Evolutionary conservation across 192 early-diverging fungal species (phyloP), one percentile per base, ranked within the genome.

Genomic region (Funneliformis mosseae): DNA sequence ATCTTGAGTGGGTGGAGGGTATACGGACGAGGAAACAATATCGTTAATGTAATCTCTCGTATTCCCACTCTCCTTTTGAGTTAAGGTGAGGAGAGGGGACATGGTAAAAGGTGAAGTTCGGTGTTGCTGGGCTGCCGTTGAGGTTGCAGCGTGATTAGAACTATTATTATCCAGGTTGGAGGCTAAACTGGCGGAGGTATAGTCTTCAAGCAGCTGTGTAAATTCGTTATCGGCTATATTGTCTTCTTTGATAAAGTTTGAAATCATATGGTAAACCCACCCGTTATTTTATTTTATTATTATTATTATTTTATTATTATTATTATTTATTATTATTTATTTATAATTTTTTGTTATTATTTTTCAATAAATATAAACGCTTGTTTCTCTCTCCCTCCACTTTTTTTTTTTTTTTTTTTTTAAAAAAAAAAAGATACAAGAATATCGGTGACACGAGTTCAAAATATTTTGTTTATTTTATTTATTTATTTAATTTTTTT

Each of bases 11-110:
- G 64, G 62, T 41, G 67, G 78, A 12, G 66, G 78, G 39, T 69
- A 60, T n/a, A 33, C 42, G 12, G 67, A 69, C 55, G 78, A 79
- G 55, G 78, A 71, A 60, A 45, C 66, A 41, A 60, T 71, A 27
- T 71, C 78, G 38, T 42, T 59, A 42, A 71, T 28, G 50, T 79
- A 79, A 60, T 79, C 78, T 72, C n/a, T 79, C 4, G 67, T 79
- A 46, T 79, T 79, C 39, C 66, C 78, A 23, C 78, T 79, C 50
- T 79, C 78, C 55, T 79, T 79, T 61, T 79, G 78, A 41, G 68
- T 79, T 60, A 59, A 62, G n/a, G 67, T 71, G 16, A 71, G 69
- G 69, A 71, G 67, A 62, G 78, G 78, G 68, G 78, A 79, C 78
- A 79, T 79, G 43, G 28, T 62, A 14, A 60, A 68, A 21, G 48